Evolutionary conservation across 2,329 filamentous ascomycete genomes (phyloP), one percentile per base, ranked within the genome.

Genomic region (Sporothrix variecibatus): DNA sequence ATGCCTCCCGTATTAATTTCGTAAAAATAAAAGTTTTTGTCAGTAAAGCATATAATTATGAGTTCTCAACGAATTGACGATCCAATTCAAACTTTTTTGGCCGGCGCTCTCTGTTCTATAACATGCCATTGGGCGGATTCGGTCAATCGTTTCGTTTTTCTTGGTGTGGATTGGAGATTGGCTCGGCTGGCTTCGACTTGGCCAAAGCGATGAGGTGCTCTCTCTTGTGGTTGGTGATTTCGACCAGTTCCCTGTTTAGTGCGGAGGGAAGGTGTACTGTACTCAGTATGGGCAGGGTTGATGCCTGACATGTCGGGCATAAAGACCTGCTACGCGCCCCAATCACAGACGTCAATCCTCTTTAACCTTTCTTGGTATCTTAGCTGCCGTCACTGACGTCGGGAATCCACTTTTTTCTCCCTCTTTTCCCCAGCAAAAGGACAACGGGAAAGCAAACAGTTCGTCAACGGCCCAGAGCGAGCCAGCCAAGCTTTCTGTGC

Each of bases 161-260:
- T 28, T 60, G 58, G 58, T 62, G 58, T 40, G 17, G 58, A 28
- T 11, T 64, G 31, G 58, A 15, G 49, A n/a, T 9, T 5, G 40
- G 9, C 40, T 53, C 23, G n/a, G 7, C 17, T 17, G 4, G 51
- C 15, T 17, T 53, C 23, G 51, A 53, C 51, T 53, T 51, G 49
- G 51, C 51, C 28, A n/a, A 15, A 26, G 38, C 31, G 28, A 60
- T 15, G 12, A 28, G 9, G 38, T 67, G 23, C 62, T 26, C n/a
- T 26, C n/a, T 46, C 38, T 12, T 67, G 62, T 67, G 62, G 62
- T 67, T 67, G 62, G 62, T 67, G 62, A 67, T 67, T 46, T 62
- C 31, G 5, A 31, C 40, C 40, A 17, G 28, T 20, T 60, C 23
- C 56, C 15, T 62, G 15, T 31, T 40, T 62, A 62, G 40, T 67